A percentile compares a stretch with the other conserved stretches of the same genome.
Evolutionary conservation across 177 flowering plant genomes (phyloP).

Genomic region (Vitis hybrid): DNA sequence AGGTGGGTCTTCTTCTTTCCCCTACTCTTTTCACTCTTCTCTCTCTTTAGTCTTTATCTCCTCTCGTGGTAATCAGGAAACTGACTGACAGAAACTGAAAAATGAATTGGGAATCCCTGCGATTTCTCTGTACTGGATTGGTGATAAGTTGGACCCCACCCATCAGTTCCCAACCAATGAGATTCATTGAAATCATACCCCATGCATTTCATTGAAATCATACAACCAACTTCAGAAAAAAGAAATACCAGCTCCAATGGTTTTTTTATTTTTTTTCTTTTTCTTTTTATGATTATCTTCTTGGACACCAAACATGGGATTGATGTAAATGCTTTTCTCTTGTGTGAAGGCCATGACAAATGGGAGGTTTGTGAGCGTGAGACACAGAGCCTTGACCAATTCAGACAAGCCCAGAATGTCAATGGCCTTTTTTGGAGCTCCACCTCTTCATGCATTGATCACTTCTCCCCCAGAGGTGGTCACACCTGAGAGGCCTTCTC

Average conservation of each 20-base stretch:
- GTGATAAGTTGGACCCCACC: not conserved
- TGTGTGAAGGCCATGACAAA: constrained; percentile 46
- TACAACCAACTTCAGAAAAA: no score
- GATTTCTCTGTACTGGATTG: not conserved
- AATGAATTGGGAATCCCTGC: constrained; percentile 6
- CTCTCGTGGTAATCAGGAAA: not conserved
- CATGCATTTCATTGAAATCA: no score
- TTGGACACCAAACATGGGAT: not conserved
- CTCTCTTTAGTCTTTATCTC: not conserved
- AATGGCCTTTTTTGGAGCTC: constrained; percentile 42
- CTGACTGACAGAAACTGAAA: constrained; percentile 8
- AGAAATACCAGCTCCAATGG: no score
- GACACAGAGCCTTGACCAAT: constrained; percentile 41
- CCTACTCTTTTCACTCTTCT: not conserved
- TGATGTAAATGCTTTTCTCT: not conserved
- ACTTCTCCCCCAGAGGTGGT: constrained; percentile 20
- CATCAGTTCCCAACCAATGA: constrained; percentile 17
- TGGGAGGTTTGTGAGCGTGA: constrained; percentile 53
- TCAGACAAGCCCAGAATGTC: constrained; percentile 32
- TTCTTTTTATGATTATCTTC: not conserved
- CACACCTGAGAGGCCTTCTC: constrained; percentile 15
- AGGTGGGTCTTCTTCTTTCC: constrained; percentile 22
- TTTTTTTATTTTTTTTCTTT: not conserved
- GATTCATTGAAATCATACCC: not conserved
- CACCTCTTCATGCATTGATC: constrained; percentile 32